Base-by-base conservation (phyloP, 345 rosid species). In the Linum usitatissimum region DNA sequence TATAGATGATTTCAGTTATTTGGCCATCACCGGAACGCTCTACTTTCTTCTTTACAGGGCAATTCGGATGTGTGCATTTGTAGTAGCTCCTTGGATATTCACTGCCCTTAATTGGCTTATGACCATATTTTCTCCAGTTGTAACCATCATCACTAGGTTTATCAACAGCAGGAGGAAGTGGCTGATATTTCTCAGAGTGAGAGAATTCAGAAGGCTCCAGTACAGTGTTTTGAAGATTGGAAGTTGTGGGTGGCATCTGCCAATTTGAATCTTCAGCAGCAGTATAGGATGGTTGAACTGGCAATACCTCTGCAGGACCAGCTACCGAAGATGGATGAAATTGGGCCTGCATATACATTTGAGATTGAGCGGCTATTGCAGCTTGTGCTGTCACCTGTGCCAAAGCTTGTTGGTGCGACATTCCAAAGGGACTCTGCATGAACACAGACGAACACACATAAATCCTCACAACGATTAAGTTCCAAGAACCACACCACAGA, bases 51-150 rank as follows among this genome's bases (percentile, higher is more conserved):
- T 80, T 93, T n/a, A 90, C 94, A 0, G 87, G 86, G 74, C 99
- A 93, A 55, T 75, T 81, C 53, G 51, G 75, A 73, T 87, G 79
- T 9, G 96, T 93, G 64, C 99, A 93, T 70, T 86, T 93, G 76
- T 93, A 93, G 80, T 93, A 90, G 80, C 99, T 93, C 75, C 99
- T 74, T 6, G 99, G 97, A 79, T 77, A 90, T 73, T 86, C 96
- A 61, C 91, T 84, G 63, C 97, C 94, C 79, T 93, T 90, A 34
- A 90, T 91, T 28, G 94, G 97, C 80, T 90, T 93, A 79, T 93
- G 97, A 62, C 99, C 94, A 66, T 86, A 89, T 71, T 93, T 89
- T 63, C 94, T 83, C 99, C 99, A 93, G 70, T 89, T 89, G 66
- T 87, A 93, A 51, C 97, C 97, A 70, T 90, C 99, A 75, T 87